Percentiles rank a stretch among this genome's conserved stretches.
Conservation (phyloP, 331 rosid species). For the Ulmus americana region DNA sequence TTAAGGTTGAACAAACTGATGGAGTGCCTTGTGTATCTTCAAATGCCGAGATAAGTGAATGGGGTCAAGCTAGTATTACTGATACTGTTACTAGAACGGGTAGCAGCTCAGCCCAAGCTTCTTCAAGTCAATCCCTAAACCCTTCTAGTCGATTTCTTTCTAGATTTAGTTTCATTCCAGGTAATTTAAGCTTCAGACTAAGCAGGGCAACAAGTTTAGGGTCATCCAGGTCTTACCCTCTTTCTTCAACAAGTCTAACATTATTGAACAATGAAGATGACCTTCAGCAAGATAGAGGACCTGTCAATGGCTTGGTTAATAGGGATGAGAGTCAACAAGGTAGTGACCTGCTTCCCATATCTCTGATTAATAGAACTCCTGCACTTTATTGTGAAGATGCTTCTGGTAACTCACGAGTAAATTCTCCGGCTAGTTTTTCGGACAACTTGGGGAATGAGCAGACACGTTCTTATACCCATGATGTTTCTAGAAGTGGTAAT, state of each 20-base stretch:
- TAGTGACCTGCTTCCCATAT: slow-evolving; percentile 35
- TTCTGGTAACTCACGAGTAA: slow-evolving; percentile 39
- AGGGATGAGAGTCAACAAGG: slow-evolving; percentile 46
- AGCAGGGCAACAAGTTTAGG: slow-evolving; percentile 86
- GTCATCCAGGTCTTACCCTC: slow-evolving; percentile 70
- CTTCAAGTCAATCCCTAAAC: slow-evolving; percentile 56
- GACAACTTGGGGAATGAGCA: slow-evolving; percentile 32
- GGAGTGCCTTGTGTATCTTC: slow-evolving; percentile 47
- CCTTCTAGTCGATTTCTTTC: slow-evolving; percentile 72
- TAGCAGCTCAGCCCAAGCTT: slow-evolving; percentile 45
- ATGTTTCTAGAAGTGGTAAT: slow-evolving; percentile 33
- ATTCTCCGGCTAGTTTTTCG: slow-evolving; percentile 26
- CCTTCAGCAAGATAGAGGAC: slow-evolving; percentile 35
- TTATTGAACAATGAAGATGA: slow-evolving; percentile 57
- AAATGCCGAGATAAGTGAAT: slow-evolving; percentile 43
- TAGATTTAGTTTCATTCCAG: slow-evolving; percentile 78
- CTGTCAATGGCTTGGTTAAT: slow-evolving; percentile 29
- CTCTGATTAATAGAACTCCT: slow-evolving; percentile 36
- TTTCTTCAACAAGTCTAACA: slow-evolving; percentile 45
- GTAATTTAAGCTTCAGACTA: slow-evolving; percentile 74
- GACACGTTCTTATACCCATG: slow-evolving; percentile 37
- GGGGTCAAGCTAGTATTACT: slow-evolving; percentile 41
- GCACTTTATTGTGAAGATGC: slow-evolving; percentile 35
- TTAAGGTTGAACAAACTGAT: slow-evolving; percentile 42
- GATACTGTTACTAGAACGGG: slow-evolving; percentile 41